Conservation (phyloP, 2,329 filamentous ascomycete genomes). For the Bipolaris bicolor region DNA sequence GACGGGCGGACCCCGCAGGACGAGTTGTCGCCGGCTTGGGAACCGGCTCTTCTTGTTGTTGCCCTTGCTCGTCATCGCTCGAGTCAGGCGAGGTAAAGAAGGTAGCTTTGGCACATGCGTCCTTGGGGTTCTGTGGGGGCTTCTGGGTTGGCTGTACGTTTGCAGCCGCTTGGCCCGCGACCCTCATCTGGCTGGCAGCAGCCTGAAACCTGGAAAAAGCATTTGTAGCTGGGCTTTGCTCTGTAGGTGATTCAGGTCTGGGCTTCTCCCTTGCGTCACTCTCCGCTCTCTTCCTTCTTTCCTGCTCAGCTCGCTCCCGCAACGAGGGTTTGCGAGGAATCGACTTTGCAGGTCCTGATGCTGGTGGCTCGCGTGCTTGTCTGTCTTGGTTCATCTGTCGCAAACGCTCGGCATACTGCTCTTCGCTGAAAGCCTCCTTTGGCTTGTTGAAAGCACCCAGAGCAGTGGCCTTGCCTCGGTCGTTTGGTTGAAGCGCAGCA, state of each 20-base stretch:
- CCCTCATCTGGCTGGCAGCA: slow-evolving; percentile 54
- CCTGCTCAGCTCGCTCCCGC: slow-evolving; percentile 45
- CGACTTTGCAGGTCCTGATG: slow-evolving; percentile 26
- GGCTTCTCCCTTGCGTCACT: slow-evolving; percentile 28
- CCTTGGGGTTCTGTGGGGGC: slow-evolving; percentile 22
- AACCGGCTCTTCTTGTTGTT: slow-evolving; percentile 39
- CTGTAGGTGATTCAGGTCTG: slow-evolving; percentile 39
- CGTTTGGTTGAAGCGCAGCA: slow-evolving; percentile 72
- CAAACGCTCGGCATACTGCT: slow-evolving; percentile 81
- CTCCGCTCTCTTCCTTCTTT: slow-evolving; percentile 42
- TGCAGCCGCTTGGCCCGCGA: slow-evolving; percentile 26
- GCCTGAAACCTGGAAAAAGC: slow-evolving; percentile 56
- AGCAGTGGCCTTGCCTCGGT: slow-evolving; percentile 81
- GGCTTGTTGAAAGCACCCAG: slow-evolving; percentile 76
- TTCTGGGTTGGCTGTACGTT: slow-evolving; percentile 17
- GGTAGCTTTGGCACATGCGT: slow-evolving; percentile 26
- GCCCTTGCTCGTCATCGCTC: slow-evolving; percentile 37
- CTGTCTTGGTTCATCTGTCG: slow-evolving; percentile 78
- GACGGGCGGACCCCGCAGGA: slow-evolving; percentile 32
- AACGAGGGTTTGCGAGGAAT: slow-evolving; percentile 36
- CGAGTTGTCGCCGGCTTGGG: slow-evolving; percentile 20
- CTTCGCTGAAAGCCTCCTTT: slow-evolving; percentile 77
- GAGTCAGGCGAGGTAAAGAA: slow-evolving; percentile 42
- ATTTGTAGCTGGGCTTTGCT: slow-evolving; percentile 38
- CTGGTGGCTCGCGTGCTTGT: slow-evolving; percentile 56